Percentiles rank a stretch among this genome's conserved stretches.
Evolutionary conservation across 768 basidiomycete genomes (phyloP).

Genomic region (Coprinopsis cinerea): DNA sequence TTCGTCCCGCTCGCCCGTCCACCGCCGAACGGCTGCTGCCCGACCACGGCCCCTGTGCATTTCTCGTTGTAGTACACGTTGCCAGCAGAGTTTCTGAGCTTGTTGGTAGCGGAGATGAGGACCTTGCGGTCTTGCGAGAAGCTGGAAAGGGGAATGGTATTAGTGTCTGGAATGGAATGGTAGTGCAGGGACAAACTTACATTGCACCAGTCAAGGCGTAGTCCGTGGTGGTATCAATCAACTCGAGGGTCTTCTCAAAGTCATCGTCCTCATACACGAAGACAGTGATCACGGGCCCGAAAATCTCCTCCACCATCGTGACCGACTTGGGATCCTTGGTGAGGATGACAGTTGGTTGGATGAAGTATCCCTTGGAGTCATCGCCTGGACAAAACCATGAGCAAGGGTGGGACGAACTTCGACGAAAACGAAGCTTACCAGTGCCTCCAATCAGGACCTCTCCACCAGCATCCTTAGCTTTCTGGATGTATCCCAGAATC

Average conservation of each 20-base stretch:
- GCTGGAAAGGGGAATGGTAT: slow-evolving; percentile 33
- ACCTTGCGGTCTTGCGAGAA: slow-evolving; percentile 81
- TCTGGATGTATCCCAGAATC: slow-evolving; percentile 73
- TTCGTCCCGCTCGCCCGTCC: slow-evolving; percentile 92
- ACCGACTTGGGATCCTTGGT: slow-evolving; percentile 85
- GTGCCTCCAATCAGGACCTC: slow-evolving; percentile 85
- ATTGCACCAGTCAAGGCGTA: slow-evolving; percentile 96
- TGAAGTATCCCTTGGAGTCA: slow-evolving; percentile 87
- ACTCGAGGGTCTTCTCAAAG: slow-evolving; percentile 78
- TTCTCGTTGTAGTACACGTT: slow-evolving; percentile 99
- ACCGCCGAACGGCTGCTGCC: slow-evolving; percentile 97
- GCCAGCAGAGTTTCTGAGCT: slow-evolving; percentile 85
- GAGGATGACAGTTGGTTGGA: slow-evolving; percentile 91
- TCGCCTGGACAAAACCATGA: slow-evolving; percentile 53
- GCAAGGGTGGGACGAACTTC: background rate
- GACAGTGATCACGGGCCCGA: slow-evolving; percentile 92
- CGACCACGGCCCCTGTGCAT: slow-evolving; percentile 96
- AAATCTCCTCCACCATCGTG: slow-evolving; percentile 93
- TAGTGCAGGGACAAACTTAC: slow-evolving; percentile 37
- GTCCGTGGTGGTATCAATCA: slow-evolving; percentile 79
- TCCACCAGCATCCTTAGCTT: slow-evolving; percentile 85
- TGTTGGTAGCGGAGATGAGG: slow-evolving; percentile 72
- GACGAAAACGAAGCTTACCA: slow-evolving; percentile 33
- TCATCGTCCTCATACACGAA: slow-evolving; percentile 87
- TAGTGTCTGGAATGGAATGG: background rate